These are phyloP conservation scores for Porcisia hertigi DNA, from an alignment of 208 protist genomes.

Conservation along the genomic window DNA sequence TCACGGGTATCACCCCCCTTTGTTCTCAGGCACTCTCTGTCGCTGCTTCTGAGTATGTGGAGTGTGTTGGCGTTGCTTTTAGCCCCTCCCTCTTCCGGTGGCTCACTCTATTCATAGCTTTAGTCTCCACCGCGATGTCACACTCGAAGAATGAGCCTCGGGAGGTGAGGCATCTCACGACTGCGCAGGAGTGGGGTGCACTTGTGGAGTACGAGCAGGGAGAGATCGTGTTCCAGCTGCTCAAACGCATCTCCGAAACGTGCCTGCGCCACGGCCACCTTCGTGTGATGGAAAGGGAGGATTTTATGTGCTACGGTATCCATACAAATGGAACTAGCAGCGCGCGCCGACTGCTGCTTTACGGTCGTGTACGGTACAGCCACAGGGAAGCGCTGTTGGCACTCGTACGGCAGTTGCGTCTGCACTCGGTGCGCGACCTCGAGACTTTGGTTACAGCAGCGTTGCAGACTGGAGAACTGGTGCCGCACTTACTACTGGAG, in stretches of 20 bases:
- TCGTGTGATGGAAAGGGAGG: constrained; percentile 53
- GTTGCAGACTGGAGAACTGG: constrained; percentile 53
- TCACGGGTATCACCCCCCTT: background rate
- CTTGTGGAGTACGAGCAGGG: constrained; percentile 76
- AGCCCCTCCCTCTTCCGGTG: background rate
- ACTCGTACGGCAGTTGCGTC: constrained; percentile 69
- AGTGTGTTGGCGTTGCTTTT: background rate
- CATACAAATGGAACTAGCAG: background rate
- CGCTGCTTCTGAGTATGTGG: constrained; percentile 3
- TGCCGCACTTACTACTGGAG: constrained; percentile 59
- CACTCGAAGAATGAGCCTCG: constrained; percentile 1
- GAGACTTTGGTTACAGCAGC: constrained; percentile 58
- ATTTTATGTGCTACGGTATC: constrained; percentile 17
- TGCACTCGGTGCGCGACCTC: constrained; percentile 67
- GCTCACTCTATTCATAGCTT: background rate
- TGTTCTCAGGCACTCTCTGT: constrained; percentile 6
- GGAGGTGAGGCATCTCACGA: constrained; percentile 1
- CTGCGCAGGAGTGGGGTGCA: constrained; percentile 46
- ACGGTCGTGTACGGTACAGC: constrained; percentile 61
- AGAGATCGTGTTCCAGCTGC: constrained; percentile 54
- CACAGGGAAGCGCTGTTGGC: constrained; percentile 66
- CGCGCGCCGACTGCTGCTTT: constrained; percentile 47
- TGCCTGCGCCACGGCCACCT: constrained; percentile 59
- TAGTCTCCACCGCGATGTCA: background rate
- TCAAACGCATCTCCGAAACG: constrained; percentile 43